Conservation (phyloP, 305 asterid genomes). For the Fraxinus greggii region DNA sequence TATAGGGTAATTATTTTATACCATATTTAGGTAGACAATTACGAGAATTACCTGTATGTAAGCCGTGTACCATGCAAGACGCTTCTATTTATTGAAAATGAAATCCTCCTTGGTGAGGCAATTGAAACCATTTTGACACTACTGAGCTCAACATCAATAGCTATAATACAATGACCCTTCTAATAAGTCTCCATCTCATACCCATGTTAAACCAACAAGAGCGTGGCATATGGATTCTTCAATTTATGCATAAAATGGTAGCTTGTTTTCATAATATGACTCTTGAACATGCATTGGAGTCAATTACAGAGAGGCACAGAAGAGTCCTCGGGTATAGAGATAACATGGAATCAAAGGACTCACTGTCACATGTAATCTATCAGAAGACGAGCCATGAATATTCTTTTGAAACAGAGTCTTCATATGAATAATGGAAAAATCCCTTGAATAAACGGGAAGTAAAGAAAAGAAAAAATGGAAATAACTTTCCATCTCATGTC, state of each 20-base stretch:
- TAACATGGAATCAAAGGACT: background rate
- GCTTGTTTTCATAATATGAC: background rate
- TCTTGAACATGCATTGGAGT: background rate
- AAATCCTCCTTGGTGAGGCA: too few relatives aligned
- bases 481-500: background rate
- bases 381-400: background rate
- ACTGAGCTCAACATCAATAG: background rate
- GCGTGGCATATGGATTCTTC: background rate
- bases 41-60: too few relatives aligned
- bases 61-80: too few relatives aligned
- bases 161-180: background rate
- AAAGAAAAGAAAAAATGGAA: background rate
- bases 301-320: background rate
- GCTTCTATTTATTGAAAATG: too few relatives aligned
- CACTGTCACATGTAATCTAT: too few relatives aligned
- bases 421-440: background rate
- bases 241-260: background rate
- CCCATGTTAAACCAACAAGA: background rate
- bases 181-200: background rate
- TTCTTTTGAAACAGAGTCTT: background rate
- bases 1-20: too few relatives aligned
- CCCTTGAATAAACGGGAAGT: background rate
- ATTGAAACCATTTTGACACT: too few relatives aligned
- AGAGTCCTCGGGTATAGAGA: too few relatives aligned
- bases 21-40: too few relatives aligned